Base-by-base conservation (phyloP, 2,329 filamentous ascomycete species). In the Curvularia sp. region DNA sequence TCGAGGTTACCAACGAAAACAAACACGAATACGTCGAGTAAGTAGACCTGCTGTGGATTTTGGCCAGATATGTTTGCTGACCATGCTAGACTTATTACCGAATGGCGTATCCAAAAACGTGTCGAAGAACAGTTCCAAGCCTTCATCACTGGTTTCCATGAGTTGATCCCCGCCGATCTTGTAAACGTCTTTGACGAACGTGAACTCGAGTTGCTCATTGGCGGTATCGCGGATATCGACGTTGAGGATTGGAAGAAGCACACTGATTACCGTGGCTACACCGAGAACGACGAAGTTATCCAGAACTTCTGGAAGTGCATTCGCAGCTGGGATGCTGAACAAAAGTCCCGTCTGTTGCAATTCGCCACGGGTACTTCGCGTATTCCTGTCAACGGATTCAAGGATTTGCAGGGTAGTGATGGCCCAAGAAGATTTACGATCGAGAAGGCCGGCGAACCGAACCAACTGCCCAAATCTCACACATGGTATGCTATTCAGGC, bases 171-270 rank as follows among this genome's bases (percentile, higher is more conserved):
- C 2, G 88, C 93, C 54, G 95, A 99, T 74, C 86, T 99, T 49
- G 93, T 99, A 79, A 98, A 97, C 71, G 95, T 99, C 39, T 99
- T 99, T 73, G 95, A 99, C 74, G 95, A 99, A 83, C 91, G 95
- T 71, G 95, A 99, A 79, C 84, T 99, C 47, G 95, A 99, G 80
- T 81, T 99, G 67, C 85, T 99, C 68, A 98, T 99, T 74, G 95
- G 95, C 66, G 95, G 95, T 84, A 99, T 99, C 70, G 95, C 95
- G n/a, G 95, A 99, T 80, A 99, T 99, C 68, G 95, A 99, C 73
- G 94, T 99, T 15, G 95, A 99, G 60, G 95, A 99, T 80, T 99
- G 95, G 95, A 98, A 99, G 89, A 99, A 99, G 84, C 95, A 99
- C 81, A 99, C 95, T 46, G 95, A 99, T 75, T 99, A 99, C 80